A percentile compares a stretch with the other conserved stretches of the same genome.
These are phyloP conservation scores for Solanum sitiens DNA, from an alignment of 257 asterid genomes.

Conservation along the genomic window DNA sequence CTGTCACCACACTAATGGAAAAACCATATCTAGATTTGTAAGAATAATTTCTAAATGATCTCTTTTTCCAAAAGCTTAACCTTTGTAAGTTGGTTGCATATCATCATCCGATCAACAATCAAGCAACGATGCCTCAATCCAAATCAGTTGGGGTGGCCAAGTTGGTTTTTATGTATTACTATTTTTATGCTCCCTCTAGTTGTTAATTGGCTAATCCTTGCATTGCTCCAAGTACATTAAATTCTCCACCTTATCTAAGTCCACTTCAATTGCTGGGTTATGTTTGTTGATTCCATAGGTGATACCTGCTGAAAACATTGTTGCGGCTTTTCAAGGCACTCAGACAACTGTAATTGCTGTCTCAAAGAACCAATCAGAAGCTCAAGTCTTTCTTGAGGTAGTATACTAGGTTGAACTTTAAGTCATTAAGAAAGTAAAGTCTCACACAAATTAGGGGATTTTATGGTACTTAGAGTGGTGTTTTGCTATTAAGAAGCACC, in stretches of 20 bases:
- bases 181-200: background rate
- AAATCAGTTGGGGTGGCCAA: background rate
- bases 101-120: background rate
- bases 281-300: constrained; percentile 24
- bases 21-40: background rate
- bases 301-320: constrained; percentile 84
- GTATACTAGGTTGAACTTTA: constrained; percentile 1
- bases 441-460: background rate
- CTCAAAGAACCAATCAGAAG: constrained; percentile 64
- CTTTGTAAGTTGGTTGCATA: background rate
- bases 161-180: background rate
- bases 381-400: constrained; percentile 76
- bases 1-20: background rate
- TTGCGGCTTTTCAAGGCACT: constrained; percentile 70
- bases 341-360: constrained; percentile 56
- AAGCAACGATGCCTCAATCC: background rate
- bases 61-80: background rate
- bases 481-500: background rate
- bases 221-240: background rate
- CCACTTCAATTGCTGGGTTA: background rate
- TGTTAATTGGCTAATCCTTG: background rate
- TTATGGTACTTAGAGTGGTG: background rate
- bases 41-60: background rate
- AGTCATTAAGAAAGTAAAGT: background rate
- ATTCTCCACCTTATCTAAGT: background rate